phyloP scores from a whole-genome alignment of 306 rosid species.

The Pyrus betulifolia region DNA sequence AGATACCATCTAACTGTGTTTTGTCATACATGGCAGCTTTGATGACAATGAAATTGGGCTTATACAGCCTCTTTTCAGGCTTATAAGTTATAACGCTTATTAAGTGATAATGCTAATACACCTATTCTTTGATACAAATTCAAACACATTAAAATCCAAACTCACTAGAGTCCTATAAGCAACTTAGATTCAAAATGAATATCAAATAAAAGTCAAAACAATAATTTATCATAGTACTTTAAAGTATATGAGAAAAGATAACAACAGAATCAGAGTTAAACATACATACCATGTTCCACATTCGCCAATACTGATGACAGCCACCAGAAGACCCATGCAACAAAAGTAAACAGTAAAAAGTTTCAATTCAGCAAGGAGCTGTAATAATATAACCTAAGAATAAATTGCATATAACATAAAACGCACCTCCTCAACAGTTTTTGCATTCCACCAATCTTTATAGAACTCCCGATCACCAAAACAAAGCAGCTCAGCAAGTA shows the following conservation, averaged over 20 bases:
- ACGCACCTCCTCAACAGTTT: conserved; percentile 83
- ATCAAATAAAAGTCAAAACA: neutral
- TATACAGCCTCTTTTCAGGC: neutral
- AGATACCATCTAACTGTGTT: neutral
- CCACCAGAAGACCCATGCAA: conserved; percentile 31
- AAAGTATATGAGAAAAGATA: neutral
- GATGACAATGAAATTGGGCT: neutral
- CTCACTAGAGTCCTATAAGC: neutral
- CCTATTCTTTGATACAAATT: neutral
- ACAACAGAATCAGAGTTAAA: neutral
- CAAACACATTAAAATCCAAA: neutral
- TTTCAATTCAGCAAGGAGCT: conserved; percentile 9
- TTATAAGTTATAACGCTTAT: neutral
- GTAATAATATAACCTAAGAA: conserved; percentile 8
- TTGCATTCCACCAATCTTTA: conserved; percentile 99
- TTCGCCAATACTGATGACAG: conserved; percentile 86
- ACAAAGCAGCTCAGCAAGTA: conserved; percentile 88
- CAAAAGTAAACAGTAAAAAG: conserved; percentile 24
- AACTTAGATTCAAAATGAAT: neutral
- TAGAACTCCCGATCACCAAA: conserved; percentile 98
- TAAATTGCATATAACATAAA: conserved; percentile 13
- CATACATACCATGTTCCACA: conserved; percentile 95
- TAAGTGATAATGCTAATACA: neutral
- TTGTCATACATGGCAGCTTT: neutral
- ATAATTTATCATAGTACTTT: neutral